A percentile compares a stretch with the other conserved stretches of the same genome.
Conservation (phyloP, 257 asterid species). For the Paraleonurus japonicus region DNA sequence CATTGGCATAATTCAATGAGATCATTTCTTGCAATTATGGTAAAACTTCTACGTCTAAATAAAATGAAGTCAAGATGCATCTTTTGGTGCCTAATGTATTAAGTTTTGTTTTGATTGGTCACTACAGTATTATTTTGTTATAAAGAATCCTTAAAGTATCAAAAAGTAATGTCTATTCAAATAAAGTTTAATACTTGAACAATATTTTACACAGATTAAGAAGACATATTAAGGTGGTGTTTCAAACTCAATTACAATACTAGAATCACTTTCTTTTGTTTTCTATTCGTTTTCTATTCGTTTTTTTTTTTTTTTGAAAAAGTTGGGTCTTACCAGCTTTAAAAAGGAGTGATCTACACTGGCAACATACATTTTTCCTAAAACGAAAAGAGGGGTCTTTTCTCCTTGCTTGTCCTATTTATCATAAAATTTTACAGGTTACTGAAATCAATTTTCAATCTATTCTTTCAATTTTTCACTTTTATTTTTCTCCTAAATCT, state of each 20-base stretch:
- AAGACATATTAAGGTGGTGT: background rate
- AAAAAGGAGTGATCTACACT: no score
- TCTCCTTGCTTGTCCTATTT: background rate
- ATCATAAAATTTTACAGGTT: background rate
- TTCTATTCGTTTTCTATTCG: no score
- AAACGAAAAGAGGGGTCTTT: conserved; percentile 1
- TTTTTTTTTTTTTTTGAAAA: no score
- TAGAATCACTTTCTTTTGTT: no score
- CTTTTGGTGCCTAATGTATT: background rate
- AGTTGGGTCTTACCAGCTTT: no score
- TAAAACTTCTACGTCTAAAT: conserved; percentile 12
- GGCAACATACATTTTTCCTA: background rate
- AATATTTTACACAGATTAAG: background rate
- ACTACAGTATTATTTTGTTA: background rate
- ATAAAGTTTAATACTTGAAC: background rate
- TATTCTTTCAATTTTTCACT: background rate
- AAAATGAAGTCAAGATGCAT: background rate
- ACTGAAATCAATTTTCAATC: background rate
- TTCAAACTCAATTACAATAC: no score
- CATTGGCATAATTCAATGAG: conserved; percentile 3
- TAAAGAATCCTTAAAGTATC: background rate
- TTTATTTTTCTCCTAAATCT: conserved; percentile 5
- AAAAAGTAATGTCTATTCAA: background rate
- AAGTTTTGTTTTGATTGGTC: background rate
- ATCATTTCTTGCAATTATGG: conserved; percentile 8